Evolutionary conservation across 163 green algal species (phyloP).

Genomic region (Prototheca wickerhamii): DNA sequence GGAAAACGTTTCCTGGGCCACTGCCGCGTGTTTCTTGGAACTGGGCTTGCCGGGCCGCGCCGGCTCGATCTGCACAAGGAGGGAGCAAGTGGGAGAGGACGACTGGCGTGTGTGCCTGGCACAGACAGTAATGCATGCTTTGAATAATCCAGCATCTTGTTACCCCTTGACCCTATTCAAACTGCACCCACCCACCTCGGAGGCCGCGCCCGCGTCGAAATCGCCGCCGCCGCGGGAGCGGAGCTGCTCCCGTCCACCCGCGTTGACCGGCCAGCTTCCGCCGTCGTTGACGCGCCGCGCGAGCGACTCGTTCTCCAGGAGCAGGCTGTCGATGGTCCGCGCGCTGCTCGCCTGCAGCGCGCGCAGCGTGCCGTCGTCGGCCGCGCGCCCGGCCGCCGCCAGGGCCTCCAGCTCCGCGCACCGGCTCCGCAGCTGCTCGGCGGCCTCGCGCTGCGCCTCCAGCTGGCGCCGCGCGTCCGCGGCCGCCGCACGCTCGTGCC

Average conservation of each 20-base stretch:
- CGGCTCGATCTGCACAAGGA: neutral
- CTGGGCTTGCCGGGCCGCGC: neutral
- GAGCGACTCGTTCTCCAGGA: neutral
- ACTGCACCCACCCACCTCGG: too few species aligned
- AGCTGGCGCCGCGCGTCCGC: neutral
- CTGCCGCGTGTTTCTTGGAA: neutral
- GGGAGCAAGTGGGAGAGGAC: too few species aligned
- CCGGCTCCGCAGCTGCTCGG: conserved; percentile 2
- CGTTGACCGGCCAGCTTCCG: too few species aligned
- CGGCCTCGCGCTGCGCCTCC: neutral
- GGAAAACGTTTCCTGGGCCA: neutral
- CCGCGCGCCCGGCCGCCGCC: neutral
- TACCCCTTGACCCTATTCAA: too few species aligned
- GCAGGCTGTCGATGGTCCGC: neutral
- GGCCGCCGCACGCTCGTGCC: conserved; percentile 25
- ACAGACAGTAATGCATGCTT: too few species aligned
- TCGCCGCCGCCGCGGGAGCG: too few species aligned
- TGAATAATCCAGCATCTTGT: too few species aligned
- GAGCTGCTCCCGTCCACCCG: too few species aligned
- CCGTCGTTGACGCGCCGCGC: neutral
- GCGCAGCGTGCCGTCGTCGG: neutral
- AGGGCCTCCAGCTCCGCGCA: conserved; percentile 1
- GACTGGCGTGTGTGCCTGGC: too few species aligned
- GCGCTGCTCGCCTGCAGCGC: neutral
- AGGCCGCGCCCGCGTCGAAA: too few species aligned